Percentiles rank a stretch among this genome's conserved stretches.
phyloP scores from a whole-genome alignment of 106 monocot genomes.

The Platanthera guangdongensis region DNA sequence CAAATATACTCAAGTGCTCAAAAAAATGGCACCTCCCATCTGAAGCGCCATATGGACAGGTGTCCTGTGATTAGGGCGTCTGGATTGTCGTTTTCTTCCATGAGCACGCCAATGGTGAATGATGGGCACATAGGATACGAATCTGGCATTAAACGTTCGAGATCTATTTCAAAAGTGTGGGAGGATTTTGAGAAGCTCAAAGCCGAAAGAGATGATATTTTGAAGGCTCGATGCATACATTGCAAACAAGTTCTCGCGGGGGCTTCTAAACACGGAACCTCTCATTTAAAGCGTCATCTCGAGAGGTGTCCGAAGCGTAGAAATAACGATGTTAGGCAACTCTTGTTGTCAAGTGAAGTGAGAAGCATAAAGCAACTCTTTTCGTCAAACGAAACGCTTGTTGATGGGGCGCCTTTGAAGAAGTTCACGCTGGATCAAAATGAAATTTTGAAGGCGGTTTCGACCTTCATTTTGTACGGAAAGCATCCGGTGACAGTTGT shows the following conservation, averaged over 20 bases:
- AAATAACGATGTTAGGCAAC: conserved; percentile 3
- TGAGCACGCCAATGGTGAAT: background rate
- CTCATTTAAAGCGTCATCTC: conserved; percentile 13
- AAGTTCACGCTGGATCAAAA: background rate
- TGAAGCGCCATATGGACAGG: conserved; percentile 11
- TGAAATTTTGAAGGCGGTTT: conserved; percentile 8
- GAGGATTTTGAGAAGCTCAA: conserved; percentile 14
- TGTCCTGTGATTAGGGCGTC: conserved; percentile 2
- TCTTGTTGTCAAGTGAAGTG: conserved; percentile 6
- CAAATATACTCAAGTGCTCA: conserved; percentile 12
- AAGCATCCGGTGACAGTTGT: conserved; percentile 7
- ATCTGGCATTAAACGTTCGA: conserved; percentile 3
- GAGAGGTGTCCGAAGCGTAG: conserved; percentile 6
- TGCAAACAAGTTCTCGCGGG: conserved; percentile 8
- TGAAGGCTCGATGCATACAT: conserved; percentile 8
- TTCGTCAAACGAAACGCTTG: background rate
- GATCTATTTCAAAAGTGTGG: conserved; percentile 8
- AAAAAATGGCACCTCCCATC: conserved; percentile 11
- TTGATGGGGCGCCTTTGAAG: conserved; percentile 1
- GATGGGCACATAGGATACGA: background rate
- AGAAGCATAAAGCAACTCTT: conserved; percentile 5
- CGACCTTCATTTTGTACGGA: conserved; percentile 3
- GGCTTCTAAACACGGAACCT: conserved; percentile 7
- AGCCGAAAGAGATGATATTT: conserved; percentile 12
- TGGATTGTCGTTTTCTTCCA: background rate